Percentiles rank a stretch among this genome's conserved stretches.
Evolutionary conservation across 2,329 filamentous ascomycete species (phyloP).

Genomic region (Microdochium trichocladiopsis): DNA sequence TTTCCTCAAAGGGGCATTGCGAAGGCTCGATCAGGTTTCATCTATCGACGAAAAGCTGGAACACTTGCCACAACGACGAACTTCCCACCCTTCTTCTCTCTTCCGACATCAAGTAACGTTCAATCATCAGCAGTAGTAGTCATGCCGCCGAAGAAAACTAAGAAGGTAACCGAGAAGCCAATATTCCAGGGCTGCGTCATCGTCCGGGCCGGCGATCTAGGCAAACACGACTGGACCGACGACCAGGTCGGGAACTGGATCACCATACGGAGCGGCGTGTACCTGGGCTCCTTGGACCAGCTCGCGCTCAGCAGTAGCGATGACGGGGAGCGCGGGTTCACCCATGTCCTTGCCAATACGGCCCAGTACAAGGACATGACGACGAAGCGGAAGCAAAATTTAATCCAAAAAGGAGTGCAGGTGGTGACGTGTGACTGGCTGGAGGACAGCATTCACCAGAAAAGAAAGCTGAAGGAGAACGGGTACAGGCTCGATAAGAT

Average conservation of each 20-base stretch:
- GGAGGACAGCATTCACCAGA: slow-evolving; percentile 31
- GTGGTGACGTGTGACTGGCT: slow-evolving; percentile 47
- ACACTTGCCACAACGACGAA: no score
- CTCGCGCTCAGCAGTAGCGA: slow-evolving; percentile 35
- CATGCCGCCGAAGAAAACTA: neutral
- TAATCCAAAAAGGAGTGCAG: slow-evolving; percentile 29
- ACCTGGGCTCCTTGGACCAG: neutral
- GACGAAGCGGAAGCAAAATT: slow-evolving; percentile 23
- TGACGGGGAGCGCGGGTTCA: slow-evolving; percentile 35
- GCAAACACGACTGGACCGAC: slow-evolving; percentile 31
- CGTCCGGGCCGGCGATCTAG: slow-evolving; percentile 51
- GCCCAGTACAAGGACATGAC: slow-evolving; percentile 48
- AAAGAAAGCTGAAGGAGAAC: slow-evolving; percentile 17
- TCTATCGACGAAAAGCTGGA: no score
- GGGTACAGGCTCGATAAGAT: slow-evolving; percentile 16
- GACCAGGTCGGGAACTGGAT: slow-evolving; percentile 63
- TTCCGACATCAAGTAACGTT: no score
- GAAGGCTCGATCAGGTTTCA: no score
- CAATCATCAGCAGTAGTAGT: no score
- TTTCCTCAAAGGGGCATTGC: no score
- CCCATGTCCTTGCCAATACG: slow-evolving; percentile 64
- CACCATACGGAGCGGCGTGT: slow-evolving; percentile 51
- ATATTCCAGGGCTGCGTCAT: slow-evolving; percentile 49
- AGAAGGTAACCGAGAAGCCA: slow-evolving; percentile 1
- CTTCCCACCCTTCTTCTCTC: no score